Conservation (phyloP, 768 basidiomycete species). For the Termitomyces sp. region DNA sequence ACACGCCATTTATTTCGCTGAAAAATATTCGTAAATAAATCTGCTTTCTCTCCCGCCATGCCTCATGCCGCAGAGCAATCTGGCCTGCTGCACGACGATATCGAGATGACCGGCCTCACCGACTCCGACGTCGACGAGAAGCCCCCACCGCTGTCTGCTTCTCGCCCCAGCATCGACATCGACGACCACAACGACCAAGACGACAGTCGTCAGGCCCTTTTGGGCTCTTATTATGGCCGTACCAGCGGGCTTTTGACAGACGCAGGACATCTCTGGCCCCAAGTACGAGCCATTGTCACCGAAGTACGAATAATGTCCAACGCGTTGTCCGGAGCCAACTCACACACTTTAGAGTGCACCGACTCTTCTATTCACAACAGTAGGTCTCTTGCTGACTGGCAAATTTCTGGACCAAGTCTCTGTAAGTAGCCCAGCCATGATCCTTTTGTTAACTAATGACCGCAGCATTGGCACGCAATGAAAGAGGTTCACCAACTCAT, state of each 20-base stretch:
- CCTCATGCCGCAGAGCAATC: slow-evolving; percentile 25
- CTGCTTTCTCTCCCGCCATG: slow-evolving; percentile 4
- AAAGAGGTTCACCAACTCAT: slow-evolving; percentile 88
- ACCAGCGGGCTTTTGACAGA: slow-evolving; percentile 16
- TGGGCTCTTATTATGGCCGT: slow-evolving; percentile 47
- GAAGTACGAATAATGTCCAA: slow-evolving; percentile 50
- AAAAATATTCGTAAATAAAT: slow-evolving; percentile 12
- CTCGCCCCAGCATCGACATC: slow-evolving; percentile 13
- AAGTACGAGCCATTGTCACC: slow-evolving; percentile 56
- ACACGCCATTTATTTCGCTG: slow-evolving; percentile 10
- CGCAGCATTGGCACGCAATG: slow-evolving; percentile 86
- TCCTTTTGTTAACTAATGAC: neutral
- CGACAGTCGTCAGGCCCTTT: slow-evolving; percentile 36
- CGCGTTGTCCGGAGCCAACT: neutral
- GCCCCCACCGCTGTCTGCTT: neutral
- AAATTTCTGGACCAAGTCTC: slow-evolving; percentile 85
- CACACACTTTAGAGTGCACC: slow-evolving; percentile 64
- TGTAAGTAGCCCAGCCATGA: slow-evolving; percentile 38
- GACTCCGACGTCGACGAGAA: slow-evolving; percentile 17
- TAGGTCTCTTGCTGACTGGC: slow-evolving; percentile 87
- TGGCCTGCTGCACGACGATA: slow-evolving; percentile 22
- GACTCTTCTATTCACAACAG: slow-evolving; percentile 75
- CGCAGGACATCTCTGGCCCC: slow-evolving; percentile 38
- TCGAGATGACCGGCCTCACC: slow-evolving; percentile 30
- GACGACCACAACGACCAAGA: slow-evolving; percentile 27